Conservation (phyloP, 148 eudicot species). For the Tetragonia tetragonoides region DNA sequence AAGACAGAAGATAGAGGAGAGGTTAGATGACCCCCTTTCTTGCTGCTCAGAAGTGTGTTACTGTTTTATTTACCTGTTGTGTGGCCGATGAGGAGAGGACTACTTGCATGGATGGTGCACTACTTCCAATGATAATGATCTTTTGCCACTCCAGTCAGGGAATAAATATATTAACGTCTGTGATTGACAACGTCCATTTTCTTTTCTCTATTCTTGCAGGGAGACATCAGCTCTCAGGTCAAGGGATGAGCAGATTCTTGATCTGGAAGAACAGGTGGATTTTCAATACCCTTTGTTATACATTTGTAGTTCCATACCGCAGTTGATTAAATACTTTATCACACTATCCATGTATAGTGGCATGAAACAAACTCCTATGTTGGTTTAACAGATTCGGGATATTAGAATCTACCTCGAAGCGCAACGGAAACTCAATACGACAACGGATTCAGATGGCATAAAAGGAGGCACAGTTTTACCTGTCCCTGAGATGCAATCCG, state of each 20-base stretch:
- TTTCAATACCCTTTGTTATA: not conserved
- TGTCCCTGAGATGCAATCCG: constrained; percentile 46
- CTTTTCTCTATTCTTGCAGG: constrained; percentile 33
- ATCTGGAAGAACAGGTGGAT: constrained; percentile 83
- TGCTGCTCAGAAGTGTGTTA: not conserved
- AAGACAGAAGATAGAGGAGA: constrained; percentile 58
- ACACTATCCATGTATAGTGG: not conserved
- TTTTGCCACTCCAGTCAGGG: not conserved
- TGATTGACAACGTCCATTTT: not conserved
- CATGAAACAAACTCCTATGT: not conserved
- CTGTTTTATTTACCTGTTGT: not conserved
- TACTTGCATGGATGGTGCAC: not conserved
- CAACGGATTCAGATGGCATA: constrained; percentile 51
- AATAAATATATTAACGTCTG: not conserved
- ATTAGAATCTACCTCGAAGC: constrained; percentile 71
- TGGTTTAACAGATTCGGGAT: constrained; percentile 69
- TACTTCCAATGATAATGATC: not conserved
- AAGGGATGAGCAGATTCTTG: constrained; percentile 55
- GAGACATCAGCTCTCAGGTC: constrained; percentile 38
- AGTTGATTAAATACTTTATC: not conserved
- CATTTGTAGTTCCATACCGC: not conserved
- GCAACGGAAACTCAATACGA: constrained; percentile 54
- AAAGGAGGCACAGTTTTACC: constrained; percentile 89
- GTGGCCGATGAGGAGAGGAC: not conserved
- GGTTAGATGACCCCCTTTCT: constrained; percentile 39